phyloP scores from a whole-genome alignment of 1,139 yeast genomes.

The Lodderomyces elongisporus region DNA sequence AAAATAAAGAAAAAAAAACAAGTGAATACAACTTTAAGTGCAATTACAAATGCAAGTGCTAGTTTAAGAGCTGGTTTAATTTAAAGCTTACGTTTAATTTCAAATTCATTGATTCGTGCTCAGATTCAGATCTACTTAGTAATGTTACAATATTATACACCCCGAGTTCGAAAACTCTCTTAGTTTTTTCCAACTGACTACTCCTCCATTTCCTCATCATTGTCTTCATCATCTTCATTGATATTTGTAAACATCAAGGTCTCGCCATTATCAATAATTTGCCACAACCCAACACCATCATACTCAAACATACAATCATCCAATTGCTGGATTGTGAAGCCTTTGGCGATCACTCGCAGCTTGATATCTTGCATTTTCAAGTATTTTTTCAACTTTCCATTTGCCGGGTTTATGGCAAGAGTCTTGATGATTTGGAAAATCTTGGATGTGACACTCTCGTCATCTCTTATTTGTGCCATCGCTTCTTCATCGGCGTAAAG shows the following conservation, averaged over 20 bases:
- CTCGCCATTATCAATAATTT: slow-evolving; percentile 62
- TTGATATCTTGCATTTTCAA: slow-evolving; percentile 57
- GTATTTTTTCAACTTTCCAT: slow-evolving; percentile 32
- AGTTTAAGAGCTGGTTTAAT: no score
- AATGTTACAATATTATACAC: no score
- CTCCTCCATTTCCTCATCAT: slow-evolving; percentile 3
- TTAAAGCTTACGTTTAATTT: no score
- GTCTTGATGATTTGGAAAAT: slow-evolving; percentile 58
- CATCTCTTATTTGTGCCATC: slow-evolving; percentile 33
- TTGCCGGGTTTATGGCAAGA: slow-evolving; percentile 39
- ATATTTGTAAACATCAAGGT: slow-evolving; percentile 39
- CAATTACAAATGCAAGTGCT: no score
- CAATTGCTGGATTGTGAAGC: slow-evolving; percentile 77
- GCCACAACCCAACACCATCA: slow-evolving; percentile 71
- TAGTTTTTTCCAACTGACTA: background rate
- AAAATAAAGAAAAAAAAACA: no score
- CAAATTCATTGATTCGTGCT: no score
- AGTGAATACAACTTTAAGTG: no score
- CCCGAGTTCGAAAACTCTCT: no score
- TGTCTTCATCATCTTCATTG: slow-evolving; percentile 19
- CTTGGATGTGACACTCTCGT: slow-evolving; percentile 49
- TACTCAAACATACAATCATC: slow-evolving; percentile 74
- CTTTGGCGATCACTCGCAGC: slow-evolving; percentile 73
- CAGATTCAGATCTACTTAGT: no score
- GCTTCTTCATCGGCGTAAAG: slow-evolving; percentile 49